Conservation (phyloP, 306 rosid genomes). For the Senna tora region DNA sequence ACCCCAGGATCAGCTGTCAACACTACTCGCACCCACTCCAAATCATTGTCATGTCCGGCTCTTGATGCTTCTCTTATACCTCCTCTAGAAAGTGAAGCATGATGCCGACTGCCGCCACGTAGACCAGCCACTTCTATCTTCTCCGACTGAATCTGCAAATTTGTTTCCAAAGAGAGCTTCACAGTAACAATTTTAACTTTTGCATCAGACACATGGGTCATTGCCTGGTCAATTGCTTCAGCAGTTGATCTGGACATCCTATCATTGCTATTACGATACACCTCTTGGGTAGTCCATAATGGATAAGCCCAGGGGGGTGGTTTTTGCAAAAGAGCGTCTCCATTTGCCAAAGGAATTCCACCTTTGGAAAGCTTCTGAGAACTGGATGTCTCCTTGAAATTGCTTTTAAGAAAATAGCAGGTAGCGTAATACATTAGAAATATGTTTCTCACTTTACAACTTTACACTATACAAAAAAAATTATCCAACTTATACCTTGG, state of each 20-base stretch:
- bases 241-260: conserved; percentile 98
- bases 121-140: conserved; percentile 46
- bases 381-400: conserved; percentile 72
- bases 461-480: conserved; percentile 27
- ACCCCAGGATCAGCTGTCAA: conserved; percentile 82
- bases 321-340: conserved; percentile 85
- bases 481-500: conserved; percentile 66
- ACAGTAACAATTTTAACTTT: conserved; percentile 67
- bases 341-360: conserved; percentile 98
- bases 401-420: conserved; percentile 57
- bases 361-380: conserved; percentile 90
- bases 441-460: conserved; percentile 27
- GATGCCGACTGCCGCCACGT: conserved; percentile 18
- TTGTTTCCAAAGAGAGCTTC: conserved; percentile 64
- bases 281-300: conserved; percentile 94
- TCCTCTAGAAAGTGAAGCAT: conserved; percentile 42
- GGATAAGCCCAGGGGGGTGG: conserved; percentile 99
- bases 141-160: conserved; percentile 42
- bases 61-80: conserved; percentile 39
- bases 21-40: conserved; percentile 86
- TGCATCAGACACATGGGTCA: conserved; percentile 79
- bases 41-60: conserved; percentile 57
- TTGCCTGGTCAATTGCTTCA: conserved; percentile 97
- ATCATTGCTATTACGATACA: conserved; percentile 92
- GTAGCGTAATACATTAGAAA: conserved; percentile 34